Base-by-base conservation (phyloP, 768 basidiomycete species). In the Mycena capillaripes region DNA sequence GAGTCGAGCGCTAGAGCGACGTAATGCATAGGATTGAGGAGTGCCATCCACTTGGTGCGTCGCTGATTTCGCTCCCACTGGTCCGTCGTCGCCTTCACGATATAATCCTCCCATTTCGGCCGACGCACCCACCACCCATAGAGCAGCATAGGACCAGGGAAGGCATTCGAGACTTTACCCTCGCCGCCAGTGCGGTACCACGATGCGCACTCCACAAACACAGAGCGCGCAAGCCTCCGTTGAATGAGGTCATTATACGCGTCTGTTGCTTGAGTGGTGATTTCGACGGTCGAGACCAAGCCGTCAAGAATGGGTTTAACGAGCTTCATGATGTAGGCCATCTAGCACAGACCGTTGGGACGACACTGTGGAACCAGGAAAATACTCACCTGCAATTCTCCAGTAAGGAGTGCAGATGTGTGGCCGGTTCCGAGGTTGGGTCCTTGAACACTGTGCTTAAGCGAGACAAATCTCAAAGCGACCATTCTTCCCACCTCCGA, bases 391-490 rank as follows among this genome's bases (percentile, higher is more conserved):
- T 63, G 61, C 14, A 63, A 12, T n/a, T 64, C 62, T 16, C 46
- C 48, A 0, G 29, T 25, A 21, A 90, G 48, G 89, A 90, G 38
- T 34, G 36, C 58, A 3, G 58, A 60, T 16, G 58, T 60, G 38
- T 60, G 58, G 12, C 60, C 58, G 9, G 58, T 42, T 2, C 34
- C 7, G 40, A n/a, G 36, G 14, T 60, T 60, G 9, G 40, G 58
- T 4, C 58, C 40, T 44, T 38, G 11, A 17, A 40, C 4, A 21
- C 16, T 21, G 4, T 2, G 5, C 17, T 25, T 81, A 77, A 79
- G 88, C 84, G 76, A 90, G 90, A 9, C 16, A 2, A 0, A 5
- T 36, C n/a, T n/a, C n/a, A 9, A 19, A n/a, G n/a, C n/a, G n/a
- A n/a, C n/a, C n/a, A n/a, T n/a, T 52, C 0, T 4, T 76, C 79